Evolutionary conservation across 768 basidiomycete species (phyloP), one percentile per base, ranked within the genome.

Genomic region (Tephrocybe sp.): DNA sequence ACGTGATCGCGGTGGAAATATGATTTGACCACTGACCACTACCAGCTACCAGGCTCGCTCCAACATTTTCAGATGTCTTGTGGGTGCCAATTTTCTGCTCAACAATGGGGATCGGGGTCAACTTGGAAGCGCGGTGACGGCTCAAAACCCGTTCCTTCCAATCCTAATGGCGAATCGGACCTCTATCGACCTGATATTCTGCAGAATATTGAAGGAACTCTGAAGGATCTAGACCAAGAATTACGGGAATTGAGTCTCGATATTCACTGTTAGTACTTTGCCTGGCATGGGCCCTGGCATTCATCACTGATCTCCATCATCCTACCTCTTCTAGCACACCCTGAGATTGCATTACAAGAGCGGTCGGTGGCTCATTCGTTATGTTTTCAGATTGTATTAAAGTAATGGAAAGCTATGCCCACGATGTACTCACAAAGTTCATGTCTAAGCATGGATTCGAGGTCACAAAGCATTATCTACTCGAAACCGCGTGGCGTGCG

Each of bases 401-500:
- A 11, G 11, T 29, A 5, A 11, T 5, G 27, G 5, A 5, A 29
- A 90, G 86, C 44, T 72, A 83, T 65, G 82, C 89, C 0, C 88
- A 91, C 55, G 84, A 90, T 57, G 73, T 71, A 3, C 75, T 88
- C 21, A 86, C 88, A 1, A 63, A 66, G 0, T 90, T 88, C 63
- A 80, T 91, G 76, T 70, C 67, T 39, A 72, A 73, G 36, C 79
- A 82, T 21, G 86, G 84, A 0, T 90, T 86, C 62, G 64, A 73
- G 13, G 83, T 88, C 11, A 75, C 73, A 34, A 72, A 66, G 44
- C 77, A 87, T 36, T 77, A 82, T 57, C 73, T 76, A 39, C 70
- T 91, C 18, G 72, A 79, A 13, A 91, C 88, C 0, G 88, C 86
- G 4, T 90, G 88, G 88, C 68, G 73, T 21, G 89, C 89, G 0